Evolutionary conservation across 228 moss, liverwort and hornwort genomes (phyloP).

Genomic region (Sphagnum fallax): DNA sequence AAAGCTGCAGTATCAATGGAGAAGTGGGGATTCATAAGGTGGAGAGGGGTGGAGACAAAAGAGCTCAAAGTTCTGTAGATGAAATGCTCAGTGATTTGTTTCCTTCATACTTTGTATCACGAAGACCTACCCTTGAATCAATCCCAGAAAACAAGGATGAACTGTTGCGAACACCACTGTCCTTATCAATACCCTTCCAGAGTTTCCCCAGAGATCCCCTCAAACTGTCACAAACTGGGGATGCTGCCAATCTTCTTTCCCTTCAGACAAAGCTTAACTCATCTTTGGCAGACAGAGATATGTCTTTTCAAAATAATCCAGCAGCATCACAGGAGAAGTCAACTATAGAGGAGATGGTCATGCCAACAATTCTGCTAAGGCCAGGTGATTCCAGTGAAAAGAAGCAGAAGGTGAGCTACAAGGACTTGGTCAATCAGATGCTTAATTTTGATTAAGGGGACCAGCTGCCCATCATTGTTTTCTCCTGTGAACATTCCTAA

Average conservation of each 20-base stretch:
- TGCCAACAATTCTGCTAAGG: too few species aligned
- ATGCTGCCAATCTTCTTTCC: neutral
- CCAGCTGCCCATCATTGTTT: too few species aligned
- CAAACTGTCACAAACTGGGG: neutral
- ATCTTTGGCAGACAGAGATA: neutral
- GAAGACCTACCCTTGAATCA: too few species aligned
- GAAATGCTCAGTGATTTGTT: conserved; percentile 38
- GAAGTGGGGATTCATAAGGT: too few species aligned
- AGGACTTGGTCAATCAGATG: conserved; percentile 18
- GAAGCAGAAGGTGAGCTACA: conserved; percentile 27
- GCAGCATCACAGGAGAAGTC: neutral
- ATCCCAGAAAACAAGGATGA: too few species aligned
- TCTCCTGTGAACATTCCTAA: too few species aligned
- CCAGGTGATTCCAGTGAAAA: conserved; percentile 2
- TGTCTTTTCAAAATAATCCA: neutral
- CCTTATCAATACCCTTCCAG: too few species aligned
- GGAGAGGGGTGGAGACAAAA: too few species aligned
- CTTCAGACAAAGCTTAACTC: neutral
- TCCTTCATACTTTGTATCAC: conserved; percentile 17
- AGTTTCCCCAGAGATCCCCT: conserved; percentile 1
- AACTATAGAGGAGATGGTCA: too few species aligned
- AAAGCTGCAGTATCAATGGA: conserved; percentile 1
- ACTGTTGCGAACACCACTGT: neutral
- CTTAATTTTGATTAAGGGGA: conserved; percentile 6
- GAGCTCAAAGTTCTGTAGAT: conserved; percentile 22